Conservation (phyloP, 441 rosid species). For the Corymbia citriodora region DNA sequence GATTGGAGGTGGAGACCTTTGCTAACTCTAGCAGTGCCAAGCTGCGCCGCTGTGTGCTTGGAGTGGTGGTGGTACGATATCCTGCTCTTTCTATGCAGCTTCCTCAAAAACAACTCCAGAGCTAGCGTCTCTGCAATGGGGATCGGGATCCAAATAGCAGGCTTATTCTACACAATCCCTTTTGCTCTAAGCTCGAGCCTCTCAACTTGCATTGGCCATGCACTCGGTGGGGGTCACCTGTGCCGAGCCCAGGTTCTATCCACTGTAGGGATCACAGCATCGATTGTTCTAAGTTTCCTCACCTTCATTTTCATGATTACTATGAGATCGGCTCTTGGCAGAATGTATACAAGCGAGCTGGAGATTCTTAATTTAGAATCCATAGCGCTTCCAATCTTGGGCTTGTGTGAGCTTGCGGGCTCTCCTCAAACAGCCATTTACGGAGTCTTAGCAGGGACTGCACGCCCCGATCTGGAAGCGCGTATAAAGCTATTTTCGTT, state of each 20-base stretch:
- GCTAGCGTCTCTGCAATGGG: background rate
- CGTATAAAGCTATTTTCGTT: background rate
- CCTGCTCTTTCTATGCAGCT: background rate
- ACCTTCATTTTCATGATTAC: background rate
- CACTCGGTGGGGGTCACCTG: background rate
- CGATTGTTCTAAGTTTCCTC: background rate
- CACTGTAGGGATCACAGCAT: background rate
- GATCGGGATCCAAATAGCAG: constrained; percentile 1
- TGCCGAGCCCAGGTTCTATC: background rate
- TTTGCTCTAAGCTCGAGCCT: background rate
- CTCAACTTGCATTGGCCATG: background rate
- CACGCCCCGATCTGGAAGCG: background rate
- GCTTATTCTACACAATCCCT: background rate
- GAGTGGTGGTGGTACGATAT: constrained; percentile 10
- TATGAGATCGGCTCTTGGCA: background rate
- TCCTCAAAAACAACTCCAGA: background rate
- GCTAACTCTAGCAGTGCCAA: background rate
- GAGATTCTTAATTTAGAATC: constrained; percentile 1
- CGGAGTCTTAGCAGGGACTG: background rate
- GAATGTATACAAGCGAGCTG: background rate
- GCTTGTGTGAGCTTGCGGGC: background rate
- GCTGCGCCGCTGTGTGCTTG: background rate
- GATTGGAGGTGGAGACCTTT: background rate
- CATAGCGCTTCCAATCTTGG: background rate
- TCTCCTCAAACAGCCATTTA: background rate